Conservation (phyloP, 805 yeast species). For the Candida endomychidarum region DNA sequence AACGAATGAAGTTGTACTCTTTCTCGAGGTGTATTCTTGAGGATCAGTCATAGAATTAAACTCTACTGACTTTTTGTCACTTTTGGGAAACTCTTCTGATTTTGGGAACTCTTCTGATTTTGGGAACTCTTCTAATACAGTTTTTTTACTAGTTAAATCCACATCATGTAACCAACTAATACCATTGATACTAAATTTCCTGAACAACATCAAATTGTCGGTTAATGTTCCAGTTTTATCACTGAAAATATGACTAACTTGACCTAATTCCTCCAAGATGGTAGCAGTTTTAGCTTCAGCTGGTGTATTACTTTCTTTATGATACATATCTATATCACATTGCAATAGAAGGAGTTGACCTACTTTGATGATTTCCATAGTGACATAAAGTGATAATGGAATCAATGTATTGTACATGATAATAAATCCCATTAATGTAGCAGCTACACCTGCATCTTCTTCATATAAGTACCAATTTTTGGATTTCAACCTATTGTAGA, state of each 20-base stretch:
- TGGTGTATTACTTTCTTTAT: conserved; percentile 78
- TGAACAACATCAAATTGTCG: conserved; percentile 88
- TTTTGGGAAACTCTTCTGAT: neutral
- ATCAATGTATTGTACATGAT: conserved; percentile 97
- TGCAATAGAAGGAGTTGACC: conserved; percentile 80
- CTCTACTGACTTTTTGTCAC: conserved; percentile 5
- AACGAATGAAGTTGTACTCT: conserved; percentile 33
- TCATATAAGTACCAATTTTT: conserved; percentile 70
- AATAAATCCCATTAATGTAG: conserved; percentile 91
- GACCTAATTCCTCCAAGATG: conserved; percentile 94
- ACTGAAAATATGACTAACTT: conserved; percentile 89
- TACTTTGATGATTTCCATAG: conserved; percentile 93
- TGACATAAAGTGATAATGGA: conserved; percentile 91
- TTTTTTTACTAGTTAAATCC: conserved; percentile 36
- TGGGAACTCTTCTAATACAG: neutral
- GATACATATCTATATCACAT: conserved; percentile 94
- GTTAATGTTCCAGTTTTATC: conserved; percentile 98
- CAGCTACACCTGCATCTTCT: conserved; percentile 79
- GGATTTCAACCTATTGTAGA: conserved; percentile 39
- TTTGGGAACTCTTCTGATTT: neutral
- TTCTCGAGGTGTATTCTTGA: conserved; percentile 12
- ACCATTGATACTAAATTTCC: conserved; percentile 87
- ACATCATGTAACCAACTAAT: conserved; percentile 84
- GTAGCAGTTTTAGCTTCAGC: conserved; percentile 96
- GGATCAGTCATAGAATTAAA: conserved; percentile 11